Evolutionary conservation across 805 yeast species (phyloP), one percentile per base, ranked within the genome.

Genomic region (Saccharomycopsis selenospora): DNA sequence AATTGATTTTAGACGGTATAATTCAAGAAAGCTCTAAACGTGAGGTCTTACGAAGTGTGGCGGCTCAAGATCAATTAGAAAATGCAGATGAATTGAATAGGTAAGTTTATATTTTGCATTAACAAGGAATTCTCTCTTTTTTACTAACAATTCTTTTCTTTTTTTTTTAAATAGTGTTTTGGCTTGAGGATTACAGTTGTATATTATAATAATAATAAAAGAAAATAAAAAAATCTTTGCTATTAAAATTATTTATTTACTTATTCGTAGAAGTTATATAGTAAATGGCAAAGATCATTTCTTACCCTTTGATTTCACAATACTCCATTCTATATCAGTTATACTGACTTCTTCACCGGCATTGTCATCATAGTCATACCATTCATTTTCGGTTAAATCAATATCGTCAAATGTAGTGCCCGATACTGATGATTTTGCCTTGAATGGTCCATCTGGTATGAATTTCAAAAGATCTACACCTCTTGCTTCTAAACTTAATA

Each of bases 341-440:
- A 93, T 75, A 20, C 90, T 78, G 17, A 89, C 96, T 64, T 91
- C 97, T 40, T 70, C 76, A 10, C 79, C 76, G 5, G 84, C 81
- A 55, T 80, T 77, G 49, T 93, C 98, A 62, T 93, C 98, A 61
- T 90, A 93, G 59, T 93, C 99, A 61, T 82, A 93, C 90, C 96
- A 90, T 61, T 93, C 98, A 46, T 77, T 80, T 23, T 86, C 96
- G 30, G 71, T 75, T 25, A 89, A 67, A 48, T 84, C 93, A 23
- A 88, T 75, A 25, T 84, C 86, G 4, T 60, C 59, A 59, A 85
- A 86, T 46, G 61, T 64, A 7, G 83, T 70, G 10, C 66, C 63
- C 2, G 76, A 62, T 11, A 76, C 80, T 4, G 66, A 70, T 10
- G 85, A 85, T 36, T 60, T 66, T 48, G 84, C 80, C 26, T 61